phyloP scores from a whole-genome alignment of 2,329 filamentous ascomycete genomes.

The Claviceps sp. region DNA sequence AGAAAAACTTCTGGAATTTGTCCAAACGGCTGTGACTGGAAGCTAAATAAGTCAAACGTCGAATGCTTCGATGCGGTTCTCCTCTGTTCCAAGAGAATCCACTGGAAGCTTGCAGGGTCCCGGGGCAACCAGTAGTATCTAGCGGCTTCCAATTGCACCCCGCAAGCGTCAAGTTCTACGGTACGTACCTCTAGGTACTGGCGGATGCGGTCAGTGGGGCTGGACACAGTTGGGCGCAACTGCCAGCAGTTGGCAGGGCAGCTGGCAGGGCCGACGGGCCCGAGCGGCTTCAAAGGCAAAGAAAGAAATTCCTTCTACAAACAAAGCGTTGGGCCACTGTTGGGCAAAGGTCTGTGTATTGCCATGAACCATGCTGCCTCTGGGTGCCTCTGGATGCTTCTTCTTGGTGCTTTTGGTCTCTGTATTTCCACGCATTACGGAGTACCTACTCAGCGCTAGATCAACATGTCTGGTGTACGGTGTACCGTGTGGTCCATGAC shows the following conservation, averaged over 20 bases:
- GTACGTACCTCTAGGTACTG: too few species aligned
- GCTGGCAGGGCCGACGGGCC: too few species aligned
- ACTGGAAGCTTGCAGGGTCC: slow-evolving; percentile 19
- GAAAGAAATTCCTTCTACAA: too few species aligned
- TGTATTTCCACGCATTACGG: too few species aligned
- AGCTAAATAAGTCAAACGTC: slow-evolving; percentile 26
- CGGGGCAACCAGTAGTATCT: not conserved
- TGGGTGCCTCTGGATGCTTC: too few species aligned
- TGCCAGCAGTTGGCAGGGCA: too few species aligned
- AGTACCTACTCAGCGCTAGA: not conserved
- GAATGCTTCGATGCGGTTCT: slow-evolving; percentile 30
- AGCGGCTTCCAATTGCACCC: not conserved
- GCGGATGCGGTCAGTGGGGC: too few species aligned
- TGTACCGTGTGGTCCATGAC: slow-evolving; percentile 6
- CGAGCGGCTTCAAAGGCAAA: too few species aligned
- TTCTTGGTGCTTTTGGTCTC: too few species aligned
- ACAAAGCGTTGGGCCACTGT: slow-evolving; percentile 3
- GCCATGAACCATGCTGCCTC: too few species aligned
- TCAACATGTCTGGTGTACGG: not conserved
- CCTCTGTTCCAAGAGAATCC: slow-evolving; percentile 29
- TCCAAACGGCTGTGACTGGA: slow-evolving; percentile 4
- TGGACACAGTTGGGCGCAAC: too few species aligned
- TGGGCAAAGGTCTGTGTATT: not conserved
- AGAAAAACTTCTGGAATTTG: slow-evolving; percentile 9
- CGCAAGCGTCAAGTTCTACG: not conserved